These are phyloP conservation scores for Phytomonas sp. DNA, from an alignment of 208 protist genomes.

Conservation along the genomic window DNA sequence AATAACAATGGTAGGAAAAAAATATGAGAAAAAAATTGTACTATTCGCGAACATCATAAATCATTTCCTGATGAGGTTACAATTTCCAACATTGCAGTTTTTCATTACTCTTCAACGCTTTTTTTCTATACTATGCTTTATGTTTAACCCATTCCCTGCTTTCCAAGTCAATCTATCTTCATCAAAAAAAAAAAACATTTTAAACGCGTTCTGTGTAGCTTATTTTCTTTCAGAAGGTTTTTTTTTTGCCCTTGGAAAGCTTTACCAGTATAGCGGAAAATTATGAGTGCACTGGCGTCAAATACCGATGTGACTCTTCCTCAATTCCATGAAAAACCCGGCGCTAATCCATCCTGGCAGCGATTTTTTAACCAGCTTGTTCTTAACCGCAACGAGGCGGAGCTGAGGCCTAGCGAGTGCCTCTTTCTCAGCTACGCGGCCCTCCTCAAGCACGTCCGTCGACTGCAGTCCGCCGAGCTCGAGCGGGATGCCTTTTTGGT, in stretches of 20 bases:
- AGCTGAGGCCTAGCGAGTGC: constrained; percentile 35
- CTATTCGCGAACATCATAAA: not conserved
- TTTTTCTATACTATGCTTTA: not conserved
- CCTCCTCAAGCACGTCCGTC: constrained; percentile 26
- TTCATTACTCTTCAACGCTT: not conserved
- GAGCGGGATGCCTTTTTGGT: constrained; percentile 30
- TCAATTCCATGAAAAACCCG: not conserved
- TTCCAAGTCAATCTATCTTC: not conserved
- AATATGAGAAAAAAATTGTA: not conserved
- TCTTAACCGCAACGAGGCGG: constrained; percentile 37
- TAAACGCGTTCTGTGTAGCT: not conserved
- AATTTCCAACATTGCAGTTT: not conserved
- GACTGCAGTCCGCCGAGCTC: constrained; percentile 23
- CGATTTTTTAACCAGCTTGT: constrained; percentile 32
- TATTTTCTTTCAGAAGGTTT: not conserved
- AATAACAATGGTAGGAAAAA: not conserved
- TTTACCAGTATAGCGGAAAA: not conserved
- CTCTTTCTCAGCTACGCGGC: constrained; percentile 36
- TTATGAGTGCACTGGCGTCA: not conserved
- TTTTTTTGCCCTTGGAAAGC: not conserved
- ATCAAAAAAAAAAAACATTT: not conserved
- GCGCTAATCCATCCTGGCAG: constrained; percentile 17
- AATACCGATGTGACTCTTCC: not conserved
- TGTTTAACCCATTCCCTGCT: not conserved
- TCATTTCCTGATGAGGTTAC: not conserved